These are phyloP conservation scores for Nemophila menziesii DNA, from an alignment of 257 asterid species.

Conservation along the genomic window DNA sequence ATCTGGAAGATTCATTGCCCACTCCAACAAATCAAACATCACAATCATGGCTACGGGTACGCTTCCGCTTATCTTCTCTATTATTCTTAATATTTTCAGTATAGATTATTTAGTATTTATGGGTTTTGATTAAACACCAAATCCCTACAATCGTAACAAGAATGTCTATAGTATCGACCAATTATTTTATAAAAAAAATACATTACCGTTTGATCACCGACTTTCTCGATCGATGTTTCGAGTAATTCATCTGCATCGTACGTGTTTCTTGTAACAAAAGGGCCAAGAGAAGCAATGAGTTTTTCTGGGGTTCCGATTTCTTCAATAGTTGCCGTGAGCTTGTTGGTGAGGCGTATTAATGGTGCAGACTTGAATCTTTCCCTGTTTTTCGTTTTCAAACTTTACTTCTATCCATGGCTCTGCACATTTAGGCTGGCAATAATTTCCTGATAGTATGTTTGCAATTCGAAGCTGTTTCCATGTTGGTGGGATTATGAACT, in stretches of 20 bases:
- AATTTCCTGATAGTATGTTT: slow-evolving; percentile 91
- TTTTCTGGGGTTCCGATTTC: slow-evolving; percentile 87
- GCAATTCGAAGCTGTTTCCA: slow-evolving; percentile 89
- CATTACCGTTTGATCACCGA: slow-evolving; percentile 71
- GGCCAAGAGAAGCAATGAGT: slow-evolving; percentile 95
- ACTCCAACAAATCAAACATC: too few relatives aligned
- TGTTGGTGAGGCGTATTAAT: slow-evolving; percentile 81
- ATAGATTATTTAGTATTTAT: too few relatives aligned
- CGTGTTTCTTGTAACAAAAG: slow-evolving; percentile 87
- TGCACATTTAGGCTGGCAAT: slow-evolving; percentile 98
- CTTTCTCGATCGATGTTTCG: slow-evolving; percentile 62
- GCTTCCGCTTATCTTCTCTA: too few relatives aligned
- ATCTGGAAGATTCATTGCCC: too few relatives aligned
- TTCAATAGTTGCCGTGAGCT: slow-evolving; percentile 81
- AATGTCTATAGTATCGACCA: background rate
- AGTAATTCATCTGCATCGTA: slow-evolving; percentile 80
- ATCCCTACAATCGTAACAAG: too few relatives aligned
- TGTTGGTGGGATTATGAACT: slow-evolving; percentile 80
- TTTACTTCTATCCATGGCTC: slow-evolving; percentile 98
- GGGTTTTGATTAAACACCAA: too few relatives aligned
- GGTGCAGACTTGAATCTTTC: slow-evolving; percentile 88
- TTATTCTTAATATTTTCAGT: too few relatives aligned
- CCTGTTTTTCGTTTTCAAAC: slow-evolving; percentile 79
- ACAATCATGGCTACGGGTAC: too few relatives aligned
- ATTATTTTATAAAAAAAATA: background rate